These are phyloP conservation scores for Eutrema heterophyllum DNA, from an alignment of 345 rosid genomes.

Conservation along the genomic window DNA sequence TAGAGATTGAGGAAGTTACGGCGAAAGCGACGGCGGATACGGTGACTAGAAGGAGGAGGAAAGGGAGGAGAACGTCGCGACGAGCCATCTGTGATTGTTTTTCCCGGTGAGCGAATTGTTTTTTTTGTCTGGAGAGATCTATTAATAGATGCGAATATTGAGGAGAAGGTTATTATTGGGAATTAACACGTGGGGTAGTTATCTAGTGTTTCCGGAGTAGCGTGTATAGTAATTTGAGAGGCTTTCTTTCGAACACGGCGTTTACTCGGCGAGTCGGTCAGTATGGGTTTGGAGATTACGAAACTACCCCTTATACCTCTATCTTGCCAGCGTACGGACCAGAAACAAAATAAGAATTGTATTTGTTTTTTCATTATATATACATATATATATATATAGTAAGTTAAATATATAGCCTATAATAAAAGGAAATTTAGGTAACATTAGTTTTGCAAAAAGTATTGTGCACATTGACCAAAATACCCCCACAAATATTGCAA, in stretches of 20 bases:
- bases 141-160: conserved; percentile 26
- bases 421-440: no score
- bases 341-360: background rate
- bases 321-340: background rate
- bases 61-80: conserved; percentile 19
- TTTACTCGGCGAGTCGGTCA: conserved; percentile 19
- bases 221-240: background rate
- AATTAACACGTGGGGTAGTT: background rate
- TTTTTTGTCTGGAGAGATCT: background rate
- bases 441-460: no score
- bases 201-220: conserved; percentile 12
- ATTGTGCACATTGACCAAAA: no score
- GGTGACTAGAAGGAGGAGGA: conserved; percentile 23
- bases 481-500: no score
- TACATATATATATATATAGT: no score
- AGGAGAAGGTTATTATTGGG: background rate
- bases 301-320: background rate
- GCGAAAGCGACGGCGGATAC: conserved; percentile 21
- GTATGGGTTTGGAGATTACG: background rate
- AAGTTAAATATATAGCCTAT: no score
- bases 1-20: conserved; percentile 1
- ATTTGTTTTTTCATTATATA: background rate
- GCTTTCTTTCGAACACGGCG: conserved; percentile 3
- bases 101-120: background rate
- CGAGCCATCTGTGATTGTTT: conserved; percentile 18